Evolutionary conservation across 345 rosid species (phyloP), one percentile per base, ranked within the genome.

Genomic region (Hypericum androsaemum): DNA sequence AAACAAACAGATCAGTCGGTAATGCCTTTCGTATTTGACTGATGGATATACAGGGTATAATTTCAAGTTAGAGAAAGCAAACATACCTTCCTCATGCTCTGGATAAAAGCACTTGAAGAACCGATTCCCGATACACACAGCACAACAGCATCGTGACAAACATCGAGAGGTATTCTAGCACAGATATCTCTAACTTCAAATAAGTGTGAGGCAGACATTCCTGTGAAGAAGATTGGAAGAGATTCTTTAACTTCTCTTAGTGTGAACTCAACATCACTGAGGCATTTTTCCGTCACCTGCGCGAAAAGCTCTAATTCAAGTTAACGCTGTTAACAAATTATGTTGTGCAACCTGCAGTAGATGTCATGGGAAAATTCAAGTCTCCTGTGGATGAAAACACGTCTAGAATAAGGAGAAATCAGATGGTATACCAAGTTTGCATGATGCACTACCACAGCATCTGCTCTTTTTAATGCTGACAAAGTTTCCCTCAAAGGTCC

Each of bases 401-500:
- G 11, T 16, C 37, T 10, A 28, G 60, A 53, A 10, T 16, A 3
- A 32, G 13, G 11, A 51, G 52, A 12, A 0, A 42, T 35, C 5
- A 8, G 22, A 44, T 47, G 12, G 10, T 17, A 22, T 66, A 84
- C 96, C 90, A 84, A 60, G 65, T 82, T 72, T 10, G 76, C 79
- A 51, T 86, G 72, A 62, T 86, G 92, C 46, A 86, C 54, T 54
- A 86, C 77, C 66, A 66, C 81, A 66, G 80, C 44, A 69, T 84
- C 81, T 58, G 83, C 97, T 43, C 85, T 69, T 40, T 38, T 56
- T 35, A 88, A 72, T 10, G 89, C 88, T 35, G 28, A 58, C 65
- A 85, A 58, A 65, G 97, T 82, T 71, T 88, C 95, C 60, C 95
- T 73, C 46, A 88, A 70, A 22, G 97, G 97, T 53, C 97, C 95